Base-by-base conservation (phyloP, 1,284 basidiomycete species). In the Phellinidium pouzarii region DNA sequence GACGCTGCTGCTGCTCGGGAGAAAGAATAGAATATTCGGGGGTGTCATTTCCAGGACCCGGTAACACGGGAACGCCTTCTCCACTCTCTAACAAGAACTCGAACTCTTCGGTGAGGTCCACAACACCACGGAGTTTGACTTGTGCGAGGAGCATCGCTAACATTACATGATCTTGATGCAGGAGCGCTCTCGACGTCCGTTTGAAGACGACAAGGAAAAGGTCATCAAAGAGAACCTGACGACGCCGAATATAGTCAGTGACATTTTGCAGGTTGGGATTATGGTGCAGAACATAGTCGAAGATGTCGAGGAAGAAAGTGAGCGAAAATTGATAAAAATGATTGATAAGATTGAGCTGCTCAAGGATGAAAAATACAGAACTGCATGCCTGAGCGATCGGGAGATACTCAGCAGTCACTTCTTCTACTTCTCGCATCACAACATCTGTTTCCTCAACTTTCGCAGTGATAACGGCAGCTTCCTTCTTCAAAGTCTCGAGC, bases 241-340 rank as follows among this genome's bases (percentile, higher is more conserved):
- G 82, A 17, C 96, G 84, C 46, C 73, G 73, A 57, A 76, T 73
- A 52, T 91, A 71, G 60, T 97, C 93, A 4, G 80, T 76, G 55
- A 96, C 75, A 57, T 79, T 81, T 64, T 81, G 81, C 57, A 97
- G 77, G 66, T 93, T 88, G 6, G 94, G 92, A 66, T 98, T 98
- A 62, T 90, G 85, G 58, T 88, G 86, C 6, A 99, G 79, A 52
- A 98, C 84, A 61, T 88, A 91, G 71, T 98, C 92, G 70, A 99
- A 99, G 62, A 99, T 95, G 66, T 97, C 94, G 57, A 98, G 81
- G 86, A 99, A 99, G 77, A 96, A 98, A 40, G 80, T 85, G 48
- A 99, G 79, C 1, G 95, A 98, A 76, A 99, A 99, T 67, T 98
- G 93, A 67, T 99, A 99, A 74, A 99, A 99, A 71, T 98, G 95